Conservation (phyloP, 495 filamentous ascomycete genomes). For the Talaromyces ruber region DNA sequence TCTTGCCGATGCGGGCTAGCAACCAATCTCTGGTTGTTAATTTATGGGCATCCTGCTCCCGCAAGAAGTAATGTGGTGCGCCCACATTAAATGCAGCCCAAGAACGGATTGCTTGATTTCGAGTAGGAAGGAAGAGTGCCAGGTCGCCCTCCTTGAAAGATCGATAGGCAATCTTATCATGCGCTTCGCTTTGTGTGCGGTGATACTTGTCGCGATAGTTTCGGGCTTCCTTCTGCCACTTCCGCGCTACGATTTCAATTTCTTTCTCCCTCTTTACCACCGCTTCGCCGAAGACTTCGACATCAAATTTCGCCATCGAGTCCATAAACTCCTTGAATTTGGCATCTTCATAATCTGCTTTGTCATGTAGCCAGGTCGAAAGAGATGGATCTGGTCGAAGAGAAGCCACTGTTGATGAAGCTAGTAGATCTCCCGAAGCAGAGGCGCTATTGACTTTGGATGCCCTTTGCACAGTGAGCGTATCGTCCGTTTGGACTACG, state of each 20-base stretch:
- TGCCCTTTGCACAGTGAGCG: conserved; percentile 66
- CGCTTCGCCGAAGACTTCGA: conserved; percentile 72
- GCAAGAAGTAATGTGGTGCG: conserved; percentile 92
- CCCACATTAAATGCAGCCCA: conserved; percentile 99
- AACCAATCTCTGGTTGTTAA: conserved; percentile 83
- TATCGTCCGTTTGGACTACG: conserved; percentile 61
- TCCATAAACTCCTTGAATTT: conserved; percentile 66
- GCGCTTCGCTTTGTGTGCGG: conserved; percentile 73
- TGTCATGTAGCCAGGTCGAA: conserved; percentile 67
- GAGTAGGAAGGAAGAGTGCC: conserved; percentile 87
- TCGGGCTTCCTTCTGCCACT: conserved; percentile 80
- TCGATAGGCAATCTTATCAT: conserved; percentile 94
- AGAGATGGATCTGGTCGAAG: conserved; percentile 52
- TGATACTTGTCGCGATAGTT: conserved; percentile 84
- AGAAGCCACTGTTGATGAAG: conserved; percentile 47
- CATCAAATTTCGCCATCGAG: conserved; percentile 64
- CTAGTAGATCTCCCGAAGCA: conserved; percentile 48
- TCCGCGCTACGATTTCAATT: conserved; percentile 78
- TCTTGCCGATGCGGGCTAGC: conserved; percentile 81
- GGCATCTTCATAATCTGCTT: conserved; percentile 42
- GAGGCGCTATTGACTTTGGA: conserved; percentile 58
- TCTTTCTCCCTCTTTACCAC: conserved; percentile 83
- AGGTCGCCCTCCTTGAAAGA: conserved; percentile 96
- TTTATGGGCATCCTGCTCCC: conserved; percentile 84
- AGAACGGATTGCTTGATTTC: conserved; percentile 85